A percentile compares a stretch with the other conserved stretches of the same genome.
phyloP scores from a whole-genome alignment of 768 basidiomycete genomes.

The Boletus vinaceobasis region DNA sequence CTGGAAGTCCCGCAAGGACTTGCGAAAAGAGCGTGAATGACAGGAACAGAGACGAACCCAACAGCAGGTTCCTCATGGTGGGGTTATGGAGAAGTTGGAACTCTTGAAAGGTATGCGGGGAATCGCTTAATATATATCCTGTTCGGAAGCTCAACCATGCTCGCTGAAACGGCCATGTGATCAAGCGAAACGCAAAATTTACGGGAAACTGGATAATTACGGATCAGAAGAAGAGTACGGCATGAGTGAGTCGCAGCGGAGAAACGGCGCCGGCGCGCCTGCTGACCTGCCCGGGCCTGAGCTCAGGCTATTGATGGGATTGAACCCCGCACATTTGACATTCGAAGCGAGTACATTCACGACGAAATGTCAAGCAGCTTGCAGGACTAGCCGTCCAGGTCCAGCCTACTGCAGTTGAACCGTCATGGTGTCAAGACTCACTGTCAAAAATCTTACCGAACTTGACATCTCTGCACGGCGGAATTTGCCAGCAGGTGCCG shows the following conservation, averaged over 20 bases:
- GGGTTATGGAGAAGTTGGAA: background rate
- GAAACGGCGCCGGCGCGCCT: background rate
- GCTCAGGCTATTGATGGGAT: no score
- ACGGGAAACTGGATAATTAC: background rate
- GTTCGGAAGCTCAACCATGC: background rate
- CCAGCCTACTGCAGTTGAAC: no score
- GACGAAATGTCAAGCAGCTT: background rate
- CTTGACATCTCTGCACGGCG: no score
- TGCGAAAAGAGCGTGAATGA: conserved; percentile 13
- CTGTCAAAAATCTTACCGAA: no score
- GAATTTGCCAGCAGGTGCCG: no score
- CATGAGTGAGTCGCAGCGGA: background rate
- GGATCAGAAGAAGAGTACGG: background rate
- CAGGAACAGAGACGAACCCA: conserved; percentile 14
- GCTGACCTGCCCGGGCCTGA: conserved; percentile 11
- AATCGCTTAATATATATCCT: conserved; percentile 6
- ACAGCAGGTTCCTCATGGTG: conserved; percentile 20
- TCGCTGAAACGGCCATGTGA: background rate
- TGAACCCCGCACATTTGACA: background rate
- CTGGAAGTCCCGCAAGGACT: conserved; percentile 20
- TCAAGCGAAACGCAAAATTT: background rate
- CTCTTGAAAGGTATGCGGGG: background rate
- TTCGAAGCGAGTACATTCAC: background rate
- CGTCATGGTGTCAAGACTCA: no score
- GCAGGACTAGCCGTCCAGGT: no score